Base-by-base conservation (phyloP, 2,329 filamentous ascomycete genomes). In the Diaporthe australafricana region DNA sequence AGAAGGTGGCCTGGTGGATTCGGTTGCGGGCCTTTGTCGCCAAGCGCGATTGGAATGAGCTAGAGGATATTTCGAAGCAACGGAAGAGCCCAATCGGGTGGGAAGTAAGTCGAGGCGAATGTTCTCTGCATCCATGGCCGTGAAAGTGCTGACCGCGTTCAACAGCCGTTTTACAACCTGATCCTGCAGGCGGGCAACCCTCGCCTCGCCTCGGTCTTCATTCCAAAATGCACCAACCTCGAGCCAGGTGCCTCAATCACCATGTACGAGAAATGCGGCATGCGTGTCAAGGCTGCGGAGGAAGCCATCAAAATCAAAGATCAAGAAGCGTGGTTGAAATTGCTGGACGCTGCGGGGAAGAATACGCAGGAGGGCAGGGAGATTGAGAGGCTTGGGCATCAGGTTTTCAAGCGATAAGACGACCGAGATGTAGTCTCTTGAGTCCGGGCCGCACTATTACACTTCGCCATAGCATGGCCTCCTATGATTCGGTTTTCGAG, bases 201-300 rank as follows among this genome's bases (percentile, higher is more conserved):
- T 6, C 93, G 95, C 73, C 87, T 98, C 20, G 96, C 96, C 1
- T 89, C 92, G 0, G 81, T 90, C 6, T 98, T 98, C 82, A 91
- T 98, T 66, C 91, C 94, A 3, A 98, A 98, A 82, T 98, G 95
- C 84, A 92, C 91, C 20, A 86, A 87, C 70, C 80, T 97, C 57
- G 88, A 91, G 55, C 85, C 89, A 1, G 87, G 89, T 3, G 93
- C 95, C 77, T 86, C 92, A 4, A 92, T 98, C 70, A 89, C 92
- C 76, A 98, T 99, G 96, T 99, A 95, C 88, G 91, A 97, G 77
- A 98, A 98, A 83, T 98, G 96, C 81, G 96, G 96, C 22, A 90
- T 98, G 91, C 86, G 94, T 55, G 89, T 93, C 35, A 95, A 94
- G 83, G 96, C 96, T 2, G 96, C 93, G 5, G 95, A 98, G 83